Evolutionary conservation across 2,329 filamentous ascomycete genomes (phyloP), one percentile per base, ranked within the genome.

Genomic region (Daldinia sp.): DNA sequence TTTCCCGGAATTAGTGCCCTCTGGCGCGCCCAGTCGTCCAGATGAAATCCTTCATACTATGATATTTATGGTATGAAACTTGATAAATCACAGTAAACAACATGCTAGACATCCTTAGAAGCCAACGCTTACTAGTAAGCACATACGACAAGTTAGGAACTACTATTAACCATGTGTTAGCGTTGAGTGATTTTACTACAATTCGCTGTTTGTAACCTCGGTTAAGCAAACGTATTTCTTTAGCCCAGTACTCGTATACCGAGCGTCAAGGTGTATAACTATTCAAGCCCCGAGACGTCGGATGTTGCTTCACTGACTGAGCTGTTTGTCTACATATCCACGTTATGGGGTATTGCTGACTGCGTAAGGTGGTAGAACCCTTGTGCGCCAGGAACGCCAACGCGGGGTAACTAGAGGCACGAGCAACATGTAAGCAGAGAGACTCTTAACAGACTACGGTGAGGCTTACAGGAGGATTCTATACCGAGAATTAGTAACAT

Each of bases 1-100:
- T 71, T 55, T 48, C 71, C 71, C 13, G 68, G 44, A 13, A 57
- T 28, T 3, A 73, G 58, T 6, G 63, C 42, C n/a, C 67, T 60
- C 48, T 65, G 55, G 0, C 63, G 57, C 2, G 69, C 67, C 71
- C 69, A 73, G 13, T 18, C n/a, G 12, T 42, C 39, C 39, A 42
- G 7, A 37, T 37, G 35, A 37, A 37, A 37, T 10, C 35, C 10
- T 37, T 37, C 9, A 37, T 13, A 37, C 9, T 9, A 13, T 37
- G 1, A 9, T 4, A 37, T 3, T 37, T 13, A 37, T 37, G 35
- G 35, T 13, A 37, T 13, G 3, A 13, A 10, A 13, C 7, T 6
- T 9, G 3, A 33, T 33, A 9, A 33, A 33, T 1, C 20, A 23
- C 20, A 23, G 30, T 33, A 33, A 33, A 33, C 30, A 33, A 33